Conservation (phyloP, 257 asterid genomes). For the Solanum etuberosum region DNA sequence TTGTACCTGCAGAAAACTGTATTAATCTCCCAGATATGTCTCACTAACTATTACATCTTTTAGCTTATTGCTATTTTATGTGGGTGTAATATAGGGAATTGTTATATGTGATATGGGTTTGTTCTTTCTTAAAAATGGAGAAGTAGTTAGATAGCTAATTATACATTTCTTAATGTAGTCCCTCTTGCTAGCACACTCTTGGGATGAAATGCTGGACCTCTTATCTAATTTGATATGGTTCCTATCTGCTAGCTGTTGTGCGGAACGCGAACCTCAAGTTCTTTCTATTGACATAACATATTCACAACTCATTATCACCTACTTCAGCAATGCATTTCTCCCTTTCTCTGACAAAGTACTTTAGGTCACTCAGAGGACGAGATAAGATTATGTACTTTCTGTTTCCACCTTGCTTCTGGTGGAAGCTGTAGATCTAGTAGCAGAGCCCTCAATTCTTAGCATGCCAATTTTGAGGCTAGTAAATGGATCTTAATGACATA, state of each 20-base stretch:
- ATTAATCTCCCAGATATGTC: background rate
- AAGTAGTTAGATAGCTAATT: background rate
- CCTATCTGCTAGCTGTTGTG: background rate
- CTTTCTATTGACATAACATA: background rate
- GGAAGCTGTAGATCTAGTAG: background rate
- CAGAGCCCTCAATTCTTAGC: background rate
- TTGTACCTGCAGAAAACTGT: background rate
- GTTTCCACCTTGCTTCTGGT: background rate
- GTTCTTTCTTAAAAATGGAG: background rate
- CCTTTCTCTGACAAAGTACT: background rate
- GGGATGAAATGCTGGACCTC: background rate
- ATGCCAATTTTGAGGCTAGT: background rate
- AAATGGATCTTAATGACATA: background rate
- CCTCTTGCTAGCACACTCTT: background rate
- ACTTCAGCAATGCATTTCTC: background rate
- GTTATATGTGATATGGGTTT: background rate
- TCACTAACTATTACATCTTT: background rate
- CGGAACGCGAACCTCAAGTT: background rate
- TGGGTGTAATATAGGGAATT: background rate
- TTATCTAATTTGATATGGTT: background rate
- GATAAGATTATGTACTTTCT: background rate
- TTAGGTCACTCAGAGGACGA: background rate
- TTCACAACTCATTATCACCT: background rate
- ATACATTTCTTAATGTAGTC: background rate
- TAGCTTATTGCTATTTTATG: background rate